Base-by-base conservation (phyloP, 1,284 basidiomycete genomes). In the Puccinia horiana region DNA sequence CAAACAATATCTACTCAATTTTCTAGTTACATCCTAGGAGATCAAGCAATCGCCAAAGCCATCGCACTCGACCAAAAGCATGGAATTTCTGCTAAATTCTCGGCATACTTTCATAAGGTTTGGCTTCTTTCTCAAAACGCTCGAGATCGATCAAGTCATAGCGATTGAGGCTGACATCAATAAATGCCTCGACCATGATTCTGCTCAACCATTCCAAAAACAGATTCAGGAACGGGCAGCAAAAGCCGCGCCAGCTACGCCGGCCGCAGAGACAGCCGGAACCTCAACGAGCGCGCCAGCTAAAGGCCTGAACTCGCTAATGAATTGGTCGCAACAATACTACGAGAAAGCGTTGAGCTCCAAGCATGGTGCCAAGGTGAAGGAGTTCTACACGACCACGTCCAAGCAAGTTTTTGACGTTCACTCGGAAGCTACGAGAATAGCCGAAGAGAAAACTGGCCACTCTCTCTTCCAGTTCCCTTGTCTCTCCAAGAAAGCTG, bases 11-110 rank as follows among this genome's bases (percentile, higher is more conserved):
- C 29, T 18, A 16, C 18, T 63, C n/a, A 40, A 29, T 12, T 65
- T 23, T 26, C 11, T 54, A 79, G 95, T 1, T 97, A 97, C 88
- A 86, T 86, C 69, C 90, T 97, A 56, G 92, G 92, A 32, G 95
- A 97, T 86, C 87, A 90, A 81, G 90, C 95, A 83, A 89, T 97
- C 70, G 90, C 93, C 84, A 91, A 91, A 83, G 94, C 95, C 35
- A 97, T 98, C 85, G 93, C 95, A 83, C 89, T 95, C 75, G 94
- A 96, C 88, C 88, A 83, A 81, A 91, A 94, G 87, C 91, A 93
- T 85, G 95, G 95, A 49, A 97, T 97, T 85, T 96, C 94, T 12
- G 88, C 90, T 82, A 90, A 90, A 69, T 97, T 97, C 90, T 88
- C 96, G 65, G 87, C 88, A 49, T 97, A 94, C 88, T 90, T 96